A percentile compares a stretch with the other conserved stretches of the same genome.
Conservation (phyloP, 192 early-diverging fungal species). For the Rhizophagus prolifer region DNA sequence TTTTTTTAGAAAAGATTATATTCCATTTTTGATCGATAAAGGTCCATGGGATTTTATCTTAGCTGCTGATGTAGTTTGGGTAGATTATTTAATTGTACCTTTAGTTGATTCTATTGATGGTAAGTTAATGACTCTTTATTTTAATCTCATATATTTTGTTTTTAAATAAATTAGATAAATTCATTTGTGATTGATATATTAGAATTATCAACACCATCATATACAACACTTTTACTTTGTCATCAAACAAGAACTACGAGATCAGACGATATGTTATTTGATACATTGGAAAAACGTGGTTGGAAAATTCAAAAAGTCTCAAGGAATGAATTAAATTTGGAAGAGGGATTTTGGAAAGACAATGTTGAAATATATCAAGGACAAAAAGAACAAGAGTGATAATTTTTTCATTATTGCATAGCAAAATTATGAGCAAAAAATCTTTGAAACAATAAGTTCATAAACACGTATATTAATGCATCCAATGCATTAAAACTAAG, state of each 20-base stretch:
- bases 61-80: conserved; percentile 49
- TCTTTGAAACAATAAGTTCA: too few relatives aligned
- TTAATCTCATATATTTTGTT: background rate
- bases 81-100: conserved; percentile 42
- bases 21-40: background rate
- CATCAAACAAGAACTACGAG: conserved; percentile 41
- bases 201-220: conserved; percentile 22
- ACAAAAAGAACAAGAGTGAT: background rate
- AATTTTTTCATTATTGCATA: too few relatives aligned
- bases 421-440: too few relatives aligned
- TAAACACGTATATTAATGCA: too few relatives aligned
- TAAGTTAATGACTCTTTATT: conserved; percentile 21
- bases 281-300: conserved; percentile 31
- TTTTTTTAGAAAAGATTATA: conserved; percentile 14
- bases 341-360: conserved; percentile 17
- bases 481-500: too few relatives aligned
- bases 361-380: conserved; percentile 25
- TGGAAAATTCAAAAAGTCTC: conserved; percentile 30
- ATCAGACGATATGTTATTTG: conserved; percentile 39
- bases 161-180: background rate
- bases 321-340: conserved; percentile 11
- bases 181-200: background rate
- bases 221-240: conserved; percentile 33
- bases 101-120: conserved; percentile 41
- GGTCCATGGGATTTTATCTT: conserved; percentile 40